A percentile compares a stretch with the other conserved stretches of the same genome.
These are phyloP conservation scores for Endocalyx cinctus DNA, from an alignment of 2,329 filamentous ascomycete genomes.

Conservation along the genomic window DNA sequence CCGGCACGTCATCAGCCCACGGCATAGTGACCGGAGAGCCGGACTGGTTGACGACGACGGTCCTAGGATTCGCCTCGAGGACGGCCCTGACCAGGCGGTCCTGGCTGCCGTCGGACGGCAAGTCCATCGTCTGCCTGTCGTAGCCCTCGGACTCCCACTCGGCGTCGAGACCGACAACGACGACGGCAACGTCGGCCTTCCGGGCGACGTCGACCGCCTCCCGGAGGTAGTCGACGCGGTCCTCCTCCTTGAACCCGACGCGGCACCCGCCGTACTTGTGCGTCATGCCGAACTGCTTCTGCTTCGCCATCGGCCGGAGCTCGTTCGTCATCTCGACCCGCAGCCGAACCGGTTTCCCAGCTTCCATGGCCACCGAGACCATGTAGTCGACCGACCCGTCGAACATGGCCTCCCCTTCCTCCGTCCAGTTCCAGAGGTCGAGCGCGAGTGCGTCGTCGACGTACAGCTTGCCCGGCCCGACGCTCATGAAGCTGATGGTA, in stretches of 20 bases:
- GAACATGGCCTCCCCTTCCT: slow-evolving; percentile 68
- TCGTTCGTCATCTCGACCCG: slow-evolving; percentile 64
- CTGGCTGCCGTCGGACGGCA: slow-evolving; percentile 52
- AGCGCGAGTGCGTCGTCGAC: slow-evolving; percentile 56
- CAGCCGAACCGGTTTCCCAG: slow-evolving; percentile 55
- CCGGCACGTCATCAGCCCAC: slow-evolving; percentile 60
- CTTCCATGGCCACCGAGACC: slow-evolving; percentile 55
- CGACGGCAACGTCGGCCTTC: slow-evolving; percentile 60
- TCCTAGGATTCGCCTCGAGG: slow-evolving; percentile 57
- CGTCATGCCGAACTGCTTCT: slow-evolving; percentile 51
- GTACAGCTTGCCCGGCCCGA: slow-evolving; percentile 59
- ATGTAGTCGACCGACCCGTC: slow-evolving; percentile 62
- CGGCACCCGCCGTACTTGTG: slow-evolving; percentile 68
- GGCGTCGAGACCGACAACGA: slow-evolving; percentile 65
- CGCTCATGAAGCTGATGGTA: slow-evolving; percentile 63
- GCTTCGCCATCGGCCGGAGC: slow-evolving; percentile 56
- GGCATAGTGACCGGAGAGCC: slow-evolving; percentile 67
- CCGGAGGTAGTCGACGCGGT: slow-evolving; percentile 57
- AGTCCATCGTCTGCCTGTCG: slow-evolving; percentile 58
- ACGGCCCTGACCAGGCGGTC: slow-evolving; percentile 62
- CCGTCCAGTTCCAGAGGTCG: slow-evolving; percentile 66
- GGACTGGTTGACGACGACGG: slow-evolving; percentile 65
- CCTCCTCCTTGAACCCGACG: slow-evolving; percentile 66
- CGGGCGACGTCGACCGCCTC: slow-evolving; percentile 60
- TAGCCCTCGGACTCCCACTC: slow-evolving; percentile 76